Evolutionary conservation across 805 yeast genomes (phyloP).

Genomic region (Maudiozyma saulgeensis): DNA sequence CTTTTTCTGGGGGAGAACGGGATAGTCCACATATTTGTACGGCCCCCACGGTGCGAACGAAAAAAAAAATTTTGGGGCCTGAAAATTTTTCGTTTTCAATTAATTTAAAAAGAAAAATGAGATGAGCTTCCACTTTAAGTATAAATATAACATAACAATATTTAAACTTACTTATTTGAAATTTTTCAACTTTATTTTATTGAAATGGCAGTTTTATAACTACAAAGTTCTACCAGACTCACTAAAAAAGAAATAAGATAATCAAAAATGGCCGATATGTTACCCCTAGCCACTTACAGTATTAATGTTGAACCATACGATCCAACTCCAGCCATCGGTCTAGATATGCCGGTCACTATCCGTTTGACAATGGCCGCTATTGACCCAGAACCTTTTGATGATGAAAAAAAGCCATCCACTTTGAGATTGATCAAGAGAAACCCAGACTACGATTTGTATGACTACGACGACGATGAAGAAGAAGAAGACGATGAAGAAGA

Average conservation of each 20-base stretch:
- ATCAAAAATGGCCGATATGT: conserved; percentile 50
- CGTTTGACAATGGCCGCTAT: conserved; percentile 92
- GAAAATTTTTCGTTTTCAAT: background rate
- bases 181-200: background rate
- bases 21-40: background rate
- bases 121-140: background rate
- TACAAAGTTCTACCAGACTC: background rate
- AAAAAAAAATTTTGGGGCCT: background rate
- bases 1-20: too few relatives aligned
- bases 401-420: conserved; percentile 79
- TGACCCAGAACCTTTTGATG: conserved; percentile 74
- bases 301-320: conserved; percentile 77
- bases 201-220: background rate
- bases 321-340: conserved; percentile 80
- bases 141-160: background rate
- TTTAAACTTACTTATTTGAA: background rate
- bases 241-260: background rate
- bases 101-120: background rate
- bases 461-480: conserved; percentile 37
- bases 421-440: conserved; percentile 76
- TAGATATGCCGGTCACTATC: conserved; percentile 80
- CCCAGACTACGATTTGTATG: conserved; percentile 39
- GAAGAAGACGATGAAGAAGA: conserved; percentile 36
- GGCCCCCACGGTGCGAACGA: background rate
- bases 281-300: conserved; percentile 82